Conservation (phyloP, 1,139 yeast genomes). For the Tardiomyces blankii region DNA sequence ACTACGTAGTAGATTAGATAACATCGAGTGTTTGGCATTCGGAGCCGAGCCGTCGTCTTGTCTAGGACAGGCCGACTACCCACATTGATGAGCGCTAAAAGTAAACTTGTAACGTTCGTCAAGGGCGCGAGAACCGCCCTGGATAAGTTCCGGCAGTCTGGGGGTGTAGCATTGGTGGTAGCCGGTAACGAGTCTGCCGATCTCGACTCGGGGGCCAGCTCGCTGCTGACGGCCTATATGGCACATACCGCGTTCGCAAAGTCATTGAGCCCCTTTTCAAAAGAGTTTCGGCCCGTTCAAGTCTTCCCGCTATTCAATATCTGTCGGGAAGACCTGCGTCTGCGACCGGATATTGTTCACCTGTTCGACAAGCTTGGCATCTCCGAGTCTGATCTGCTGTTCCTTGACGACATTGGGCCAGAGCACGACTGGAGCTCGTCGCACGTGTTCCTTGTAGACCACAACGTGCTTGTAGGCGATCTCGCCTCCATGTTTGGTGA, state of each 20-base stretch:
- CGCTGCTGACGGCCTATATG: slow-evolving; percentile 61
- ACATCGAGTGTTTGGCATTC: too few species aligned
- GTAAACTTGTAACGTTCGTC: neutral
- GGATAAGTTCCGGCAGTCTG: neutral
- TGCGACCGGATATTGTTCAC: slow-evolving; percentile 60
- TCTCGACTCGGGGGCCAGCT: slow-evolving; percentile 73
- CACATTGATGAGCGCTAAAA: neutral
- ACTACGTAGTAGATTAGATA: too few species aligned
- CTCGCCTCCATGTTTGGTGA: slow-evolving; percentile 25
- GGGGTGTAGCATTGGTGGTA: slow-evolving; percentile 31
- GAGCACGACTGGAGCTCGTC: slow-evolving; percentile 11
- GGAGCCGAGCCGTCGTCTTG: too few species aligned
- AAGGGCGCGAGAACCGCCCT: neutral
- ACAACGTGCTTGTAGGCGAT: slow-evolving; percentile 57
- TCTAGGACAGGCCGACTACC: too few species aligned
- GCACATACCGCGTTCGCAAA: slow-evolving; percentile 15
- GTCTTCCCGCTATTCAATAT: slow-evolving; percentile 66
- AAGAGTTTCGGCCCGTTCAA: slow-evolving; percentile 3
- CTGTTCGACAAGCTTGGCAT: slow-evolving; percentile 43
- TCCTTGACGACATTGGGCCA: slow-evolving; percentile 47
- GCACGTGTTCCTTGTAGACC: slow-evolving; percentile 64
- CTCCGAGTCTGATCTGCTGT: slow-evolving; percentile 40
- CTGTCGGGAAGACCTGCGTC: slow-evolving; percentile 47
- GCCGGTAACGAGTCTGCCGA: slow-evolving; percentile 84
- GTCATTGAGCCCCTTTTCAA: slow-evolving; percentile 7